A percentile compares a stretch with the other conserved stretches of the same genome.
Evolutionary conservation across 2,329 filamentous ascomycete genomes (phyloP).

Genomic region (Aphanocladium album): DNA sequence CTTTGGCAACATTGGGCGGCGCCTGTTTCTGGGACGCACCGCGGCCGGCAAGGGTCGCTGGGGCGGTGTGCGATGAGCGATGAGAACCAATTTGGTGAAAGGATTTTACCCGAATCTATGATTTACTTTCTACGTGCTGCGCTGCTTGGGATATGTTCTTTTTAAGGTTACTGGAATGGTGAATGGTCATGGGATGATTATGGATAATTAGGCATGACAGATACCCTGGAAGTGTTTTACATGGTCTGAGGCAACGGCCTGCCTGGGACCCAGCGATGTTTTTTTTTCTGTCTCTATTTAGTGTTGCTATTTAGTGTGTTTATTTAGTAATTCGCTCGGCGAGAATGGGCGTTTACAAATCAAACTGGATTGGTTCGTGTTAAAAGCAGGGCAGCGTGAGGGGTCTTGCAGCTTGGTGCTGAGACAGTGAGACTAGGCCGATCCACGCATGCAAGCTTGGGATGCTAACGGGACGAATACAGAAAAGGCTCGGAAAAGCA

Average conservation of each 20-base stretch:
- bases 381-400: no score
- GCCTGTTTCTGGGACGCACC: constrained; percentile 57
- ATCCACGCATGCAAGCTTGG: no score
- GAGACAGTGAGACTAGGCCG: no score
- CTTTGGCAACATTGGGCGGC: constrained; percentile 90
- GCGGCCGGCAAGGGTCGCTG: constrained; percentile 39
- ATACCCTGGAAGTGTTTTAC: constrained; percentile 2
- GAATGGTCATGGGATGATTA: background rate
- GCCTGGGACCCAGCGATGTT: background rate
- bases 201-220: constrained; percentile 3
- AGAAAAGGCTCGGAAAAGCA: no score
- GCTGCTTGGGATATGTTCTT: background rate
- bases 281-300: background rate
- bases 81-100: background rate
- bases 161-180: background rate
- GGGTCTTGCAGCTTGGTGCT: no score
- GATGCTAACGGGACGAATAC: no score
- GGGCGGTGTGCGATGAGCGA: constrained; percentile 35
- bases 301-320: background rate
- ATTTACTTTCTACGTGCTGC: background rate
- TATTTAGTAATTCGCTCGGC: background rate
- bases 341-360: background rate
- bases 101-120: background rate
- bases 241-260: background rate
- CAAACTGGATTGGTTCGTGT: background rate